Evolutionary conservation across 2,329 filamentous ascomycete species (phyloP).

Genomic region (Calonectria honghensis): DNA sequence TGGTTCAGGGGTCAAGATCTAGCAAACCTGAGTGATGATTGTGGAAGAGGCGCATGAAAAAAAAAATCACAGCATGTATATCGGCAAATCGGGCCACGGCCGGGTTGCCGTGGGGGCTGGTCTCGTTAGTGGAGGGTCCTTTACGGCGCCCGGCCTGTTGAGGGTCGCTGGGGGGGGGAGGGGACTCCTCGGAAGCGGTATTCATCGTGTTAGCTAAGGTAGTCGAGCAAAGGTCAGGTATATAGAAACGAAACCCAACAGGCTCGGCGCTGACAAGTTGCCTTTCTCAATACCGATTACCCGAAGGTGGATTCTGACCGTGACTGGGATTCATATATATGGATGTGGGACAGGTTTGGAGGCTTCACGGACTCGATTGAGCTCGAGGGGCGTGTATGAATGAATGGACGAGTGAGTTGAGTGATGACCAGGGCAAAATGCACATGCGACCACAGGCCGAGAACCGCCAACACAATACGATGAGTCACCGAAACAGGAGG

Average conservation of each 20-base stretch:
- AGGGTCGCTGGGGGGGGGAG: slow-evolving; percentile 44
- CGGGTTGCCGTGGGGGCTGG: slow-evolving; percentile 44
- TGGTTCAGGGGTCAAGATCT: slow-evolving; percentile 44
- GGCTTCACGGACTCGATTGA: not conserved
- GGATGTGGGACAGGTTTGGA: slow-evolving; percentile 12
- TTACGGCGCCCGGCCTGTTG: slow-evolving; percentile 41
- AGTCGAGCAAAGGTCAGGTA: slow-evolving; percentile 46
- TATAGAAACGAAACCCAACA: slow-evolving; percentile 52
- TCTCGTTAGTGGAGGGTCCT: slow-evolving; percentile 39
- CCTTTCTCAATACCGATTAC: slow-evolving; percentile 35
- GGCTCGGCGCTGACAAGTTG: slow-evolving; percentile 51
- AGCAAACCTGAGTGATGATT: slow-evolving; percentile 40
- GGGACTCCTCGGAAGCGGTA: slow-evolving; percentile 44
- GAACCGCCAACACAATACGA: not conserved
- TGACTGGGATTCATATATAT: slow-evolving; percentile 19
- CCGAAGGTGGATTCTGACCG: not conserved
- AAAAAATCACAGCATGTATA: slow-evolving; percentile 46
- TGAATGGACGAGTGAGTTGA: slow-evolving; percentile 1
- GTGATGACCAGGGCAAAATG: slow-evolving; percentile 19
- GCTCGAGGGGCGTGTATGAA: slow-evolving; percentile 1
- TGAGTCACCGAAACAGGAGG: slow-evolving; percentile 14
- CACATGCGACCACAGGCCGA: not conserved
- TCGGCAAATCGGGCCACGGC: slow-evolving; percentile 43
- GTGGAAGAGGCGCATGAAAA: slow-evolving; percentile 41
- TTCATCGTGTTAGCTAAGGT: slow-evolving; percentile 45